Evolutionary conservation across 2,329 filamentous ascomycete species (phyloP).

Genomic region (Penicillium rolfsii): DNA sequence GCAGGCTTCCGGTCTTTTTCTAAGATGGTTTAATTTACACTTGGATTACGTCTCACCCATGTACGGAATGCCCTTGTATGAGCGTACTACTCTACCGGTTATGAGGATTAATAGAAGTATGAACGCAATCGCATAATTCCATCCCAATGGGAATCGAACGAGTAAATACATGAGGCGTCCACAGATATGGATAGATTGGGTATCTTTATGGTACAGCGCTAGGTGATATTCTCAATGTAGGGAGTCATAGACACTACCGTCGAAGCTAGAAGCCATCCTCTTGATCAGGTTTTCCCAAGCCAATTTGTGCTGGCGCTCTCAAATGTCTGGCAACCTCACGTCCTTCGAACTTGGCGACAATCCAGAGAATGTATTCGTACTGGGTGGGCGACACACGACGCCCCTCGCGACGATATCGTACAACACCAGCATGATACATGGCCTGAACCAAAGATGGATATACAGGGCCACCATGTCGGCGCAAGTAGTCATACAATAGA

Average conservation of each 20-base stretch:
- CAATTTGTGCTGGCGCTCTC: slow-evolving; percentile 25
- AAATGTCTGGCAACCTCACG: slow-evolving; percentile 42
- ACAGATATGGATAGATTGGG: neutral
- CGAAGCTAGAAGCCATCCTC: neutral
- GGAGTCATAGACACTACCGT: neutral
- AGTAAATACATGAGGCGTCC: neutral
- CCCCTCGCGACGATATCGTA: slow-evolving; percentile 46
- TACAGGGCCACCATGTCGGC: slow-evolving; percentile 47
- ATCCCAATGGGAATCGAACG: neutral
- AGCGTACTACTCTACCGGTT: neutral
- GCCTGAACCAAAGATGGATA: slow-evolving; percentile 51
- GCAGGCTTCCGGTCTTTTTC: slow-evolving; percentile 19
- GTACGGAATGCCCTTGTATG: slow-evolving; percentile 7
- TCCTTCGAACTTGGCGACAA: slow-evolving; percentile 51
- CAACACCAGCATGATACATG: slow-evolving; percentile 55
- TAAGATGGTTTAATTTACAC: slow-evolving; percentile 24
- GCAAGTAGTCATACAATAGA: slow-evolving; percentile 53
- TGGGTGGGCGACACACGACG: slow-evolving; percentile 38
- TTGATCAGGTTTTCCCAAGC: slow-evolving; percentile 8
- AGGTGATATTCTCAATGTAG: neutral
- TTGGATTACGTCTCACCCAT: slow-evolving; percentile 16
- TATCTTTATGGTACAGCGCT: slow-evolving; percentile 19
- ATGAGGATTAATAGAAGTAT: neutral
- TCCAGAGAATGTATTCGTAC: slow-evolving; percentile 50
- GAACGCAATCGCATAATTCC: neutral